These are phyloP conservation scores for Phytomonas sp. DNA, from an alignment of 208 protist species.

Conservation along the genomic window DNA sequence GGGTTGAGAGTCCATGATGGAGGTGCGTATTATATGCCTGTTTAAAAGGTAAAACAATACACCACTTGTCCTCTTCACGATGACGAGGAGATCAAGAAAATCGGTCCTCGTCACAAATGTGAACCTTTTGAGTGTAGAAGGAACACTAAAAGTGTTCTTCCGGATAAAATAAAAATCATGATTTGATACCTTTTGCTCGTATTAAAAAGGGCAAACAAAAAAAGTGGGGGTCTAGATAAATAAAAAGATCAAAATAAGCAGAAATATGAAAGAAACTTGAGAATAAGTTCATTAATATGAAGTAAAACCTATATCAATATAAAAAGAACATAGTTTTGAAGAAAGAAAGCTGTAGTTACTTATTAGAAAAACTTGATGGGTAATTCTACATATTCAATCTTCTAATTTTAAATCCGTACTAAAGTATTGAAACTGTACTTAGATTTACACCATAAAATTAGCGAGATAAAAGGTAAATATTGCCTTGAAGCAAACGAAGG, in stretches of 20 bases:
- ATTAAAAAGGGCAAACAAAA: constrained; percentile 5
- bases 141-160: not conserved
- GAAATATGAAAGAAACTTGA: constrained; percentile 6
- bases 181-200: not conserved
- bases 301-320: not conserved
- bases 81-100: not conserved
- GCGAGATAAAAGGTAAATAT: not conserved
- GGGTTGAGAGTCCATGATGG: not conserved
- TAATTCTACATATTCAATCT: not conserved
- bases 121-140: not conserved
- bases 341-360: not conserved
- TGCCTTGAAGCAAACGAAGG: not conserved
- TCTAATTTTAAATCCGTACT: not conserved
- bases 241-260: constrained; percentile 9
- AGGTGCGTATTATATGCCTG: not conserved
- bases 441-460: not conserved
- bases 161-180: not conserved
- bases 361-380: not conserved
- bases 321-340: not conserved
- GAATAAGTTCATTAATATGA: not conserved
- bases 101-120: not conserved
- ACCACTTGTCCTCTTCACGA: not conserved
- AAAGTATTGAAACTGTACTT: not conserved
- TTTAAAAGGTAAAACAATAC: not conserved
- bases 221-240: constrained; percentile 4